Evolutionary conservation across 2,329 filamentous ascomycete genomes (phyloP), one percentile per base, ranked within the genome.

Genomic region (Coniochaeta sp.): DNA sequence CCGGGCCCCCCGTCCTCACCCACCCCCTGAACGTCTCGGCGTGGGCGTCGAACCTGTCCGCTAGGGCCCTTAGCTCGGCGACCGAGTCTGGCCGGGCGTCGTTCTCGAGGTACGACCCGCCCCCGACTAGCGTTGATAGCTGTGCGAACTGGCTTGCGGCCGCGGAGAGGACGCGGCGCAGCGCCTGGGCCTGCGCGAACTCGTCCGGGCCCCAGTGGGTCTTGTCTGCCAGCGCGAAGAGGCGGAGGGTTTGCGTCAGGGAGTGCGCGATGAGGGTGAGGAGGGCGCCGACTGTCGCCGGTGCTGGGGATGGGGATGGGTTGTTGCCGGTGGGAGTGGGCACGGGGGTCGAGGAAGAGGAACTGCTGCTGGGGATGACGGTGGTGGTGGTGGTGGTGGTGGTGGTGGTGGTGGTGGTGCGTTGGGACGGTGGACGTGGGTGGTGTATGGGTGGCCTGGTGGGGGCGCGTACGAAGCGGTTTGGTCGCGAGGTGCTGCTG

Each of bases 101-200:
- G 62, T 80, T 79, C 67, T 85, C 79, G 65, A 86, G 86, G 69
- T 85, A 82, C 54, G 79, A 74, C 65, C 80, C 77, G 32, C 82
- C 82, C 64, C 83, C 81, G 59, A 86, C 77, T 50, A 86, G 73
- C 55, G 75, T 75, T 24, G 78, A 77, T 61, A 86, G 74, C 66
- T 82, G 78, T 72, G 86, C 83, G 64, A 85, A 86, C 71, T 86
- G 83, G 69, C 77, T 79, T 71, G 81, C 83, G 60, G 83, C 83
- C 65, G 84, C 81, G 68, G 85, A 81, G 58, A 86, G 75, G n/a
- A 78, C 75, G 38, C 77, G 74, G 65, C 84, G 79, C 59, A 86
- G 74, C 56, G 81, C 78, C 60, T 77, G 79, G 60, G 81, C 70
- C 73, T 86, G 83, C 67, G 85, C 82, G 68, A 83, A 79, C 73